These are phyloP conservation scores for Raddia distichophylla DNA, from an alignment of 176 grass and related monocot genomes.

Conservation along the genomic window DNA sequence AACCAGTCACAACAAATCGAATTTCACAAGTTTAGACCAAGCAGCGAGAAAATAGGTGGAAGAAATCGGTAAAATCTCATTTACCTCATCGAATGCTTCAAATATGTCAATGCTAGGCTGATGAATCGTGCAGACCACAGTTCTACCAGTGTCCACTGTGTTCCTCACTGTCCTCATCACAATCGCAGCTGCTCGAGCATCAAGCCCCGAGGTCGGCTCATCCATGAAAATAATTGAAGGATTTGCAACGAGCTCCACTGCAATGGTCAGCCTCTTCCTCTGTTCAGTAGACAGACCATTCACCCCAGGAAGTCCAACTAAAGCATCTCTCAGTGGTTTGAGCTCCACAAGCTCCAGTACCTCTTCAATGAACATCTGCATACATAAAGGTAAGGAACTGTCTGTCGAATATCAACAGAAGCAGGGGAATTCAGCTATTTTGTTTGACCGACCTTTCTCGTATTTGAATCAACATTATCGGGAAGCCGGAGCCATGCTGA, in stretches of 20 bases:
- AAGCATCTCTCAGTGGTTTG: slow-evolving; percentile 58
- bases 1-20: slow-evolving; percentile 4
- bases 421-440: not conserved
- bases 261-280: slow-evolving; percentile 85
- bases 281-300: slow-evolving; percentile 90
- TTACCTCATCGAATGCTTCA: slow-evolving; percentile 96
- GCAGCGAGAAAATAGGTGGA: slow-evolving; percentile 1
- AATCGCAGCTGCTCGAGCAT: slow-evolving; percentile 89
- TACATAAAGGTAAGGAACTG: slow-evolving; percentile 34
- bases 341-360: slow-evolving; percentile 96
- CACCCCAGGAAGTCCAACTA: slow-evolving; percentile 80
- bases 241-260: slow-evolving; percentile 90
- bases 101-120: slow-evolving; percentile 98
- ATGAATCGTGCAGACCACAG: slow-evolving; percentile 94
- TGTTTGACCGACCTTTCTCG: slow-evolving; percentile 59
- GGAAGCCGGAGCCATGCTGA: slow-evolving; percentile 93
- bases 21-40: not conserved
- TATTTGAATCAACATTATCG: slow-evolving; percentile 65
- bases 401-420: not conserved
- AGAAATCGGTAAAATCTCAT: slow-evolving; percentile 15
- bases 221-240: slow-evolving; percentile 96
- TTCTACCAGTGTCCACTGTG: slow-evolving; percentile 82
- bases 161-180: slow-evolving; percentile 93
- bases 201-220: slow-evolving; percentile 88
- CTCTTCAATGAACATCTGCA: slow-evolving; percentile 81